Percentiles rank a stretch among this genome's conserved stretches.
Evolutionary conservation across 164 flowering plant species (phyloP).

Genomic region (Houttuynia cordata): DNA sequence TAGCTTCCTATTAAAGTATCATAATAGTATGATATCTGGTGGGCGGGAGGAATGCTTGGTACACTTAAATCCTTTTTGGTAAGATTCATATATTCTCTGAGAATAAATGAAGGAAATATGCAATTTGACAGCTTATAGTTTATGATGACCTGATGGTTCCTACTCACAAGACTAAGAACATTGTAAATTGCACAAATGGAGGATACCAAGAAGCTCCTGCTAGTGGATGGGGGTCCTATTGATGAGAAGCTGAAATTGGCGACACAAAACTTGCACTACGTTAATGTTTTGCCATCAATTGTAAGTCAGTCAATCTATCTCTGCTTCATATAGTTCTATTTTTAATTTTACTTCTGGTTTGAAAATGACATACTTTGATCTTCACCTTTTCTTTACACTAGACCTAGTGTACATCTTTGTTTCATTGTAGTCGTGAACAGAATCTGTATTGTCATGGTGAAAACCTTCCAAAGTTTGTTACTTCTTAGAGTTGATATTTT

Average conservation of each 20-base stretch:
- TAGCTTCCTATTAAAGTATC: no score
- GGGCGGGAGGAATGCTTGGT: no score
- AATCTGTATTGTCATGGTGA: background rate
- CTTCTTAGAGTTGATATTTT: background rate
- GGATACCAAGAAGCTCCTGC: slow-evolving; percentile 51
- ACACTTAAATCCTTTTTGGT: no score
- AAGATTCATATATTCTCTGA: no score
- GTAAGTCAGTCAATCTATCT: slow-evolving; percentile 36
- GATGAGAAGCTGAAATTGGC: slow-evolving; percentile 74
- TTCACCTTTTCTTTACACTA: no score
- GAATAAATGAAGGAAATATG: no score
- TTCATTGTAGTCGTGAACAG: no score
- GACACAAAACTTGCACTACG: slow-evolving; percentile 78
- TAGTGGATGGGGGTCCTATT: slow-evolving; percentile 97
- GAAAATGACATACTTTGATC: no score
- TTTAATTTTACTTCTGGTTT: no score
- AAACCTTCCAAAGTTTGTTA: no score
- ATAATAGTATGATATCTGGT: no score
- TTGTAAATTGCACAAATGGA: slow-evolving; percentile 69
- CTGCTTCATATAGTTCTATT: slow-evolving; percentile 6
- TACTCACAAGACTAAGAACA: slow-evolving; percentile 84
- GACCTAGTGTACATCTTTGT: no score
- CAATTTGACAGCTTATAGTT: slow-evolving; percentile 82
- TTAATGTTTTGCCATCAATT: slow-evolving; percentile 75
- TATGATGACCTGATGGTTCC: slow-evolving; percentile 81